Base-by-base conservation (phyloP, 1,284 basidiomycete genomes). In the Anthracocystis setariae region DNA sequence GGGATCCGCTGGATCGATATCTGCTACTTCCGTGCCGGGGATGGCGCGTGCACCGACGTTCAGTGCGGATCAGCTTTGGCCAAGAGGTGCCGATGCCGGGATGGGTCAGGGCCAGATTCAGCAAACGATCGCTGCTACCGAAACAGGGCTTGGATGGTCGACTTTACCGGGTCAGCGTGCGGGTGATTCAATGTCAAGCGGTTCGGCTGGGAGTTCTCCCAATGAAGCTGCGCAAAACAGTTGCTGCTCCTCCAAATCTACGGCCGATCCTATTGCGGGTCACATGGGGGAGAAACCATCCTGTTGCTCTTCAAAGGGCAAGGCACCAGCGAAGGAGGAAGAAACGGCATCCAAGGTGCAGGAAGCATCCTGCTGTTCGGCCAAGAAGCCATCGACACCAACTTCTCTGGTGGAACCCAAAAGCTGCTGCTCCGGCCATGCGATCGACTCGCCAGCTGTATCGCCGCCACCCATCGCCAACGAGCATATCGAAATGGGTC, bases 71-170 rank as follows among this genome's bases (percentile, higher is more conserved):
- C 58, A 58, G 40, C 24, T 49, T n/a, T 74, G 72, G 72, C 72
- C 72, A 0, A 52, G 72, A 20, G 72, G 72, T 1, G 55, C 60
- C 13, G 50, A 57, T 24, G 58, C 60, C 7, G 72, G 72, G 0
- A 74, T 74, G 72, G 70, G 70, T 5, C 70, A 73, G 29, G 70
- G 70, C 21, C 70, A 73, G 46, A 67, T 73, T 20, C 70, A 68
- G n/a, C 62, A 71, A 23, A 42, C 62, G 3, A n/a, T 60, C 21
- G 68, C 68, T 3, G 68, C 68, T 3, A 53, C 58, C 24, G 68
- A 71, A 44, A 63, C 56, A 3, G 68, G 68, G 8, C 37, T 71
- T 15, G 68, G 68, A 0, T 71, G 68, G 68, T 71, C 68, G 17
- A 71, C 68, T 3, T 25, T 71, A 23, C 62, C 68, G 2, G 52